These are phyloP conservation scores for Gliomastix tumulicola DNA, from an alignment of 2,329 filamentous ascomycete genomes.

Conservation along the genomic window DNA sequence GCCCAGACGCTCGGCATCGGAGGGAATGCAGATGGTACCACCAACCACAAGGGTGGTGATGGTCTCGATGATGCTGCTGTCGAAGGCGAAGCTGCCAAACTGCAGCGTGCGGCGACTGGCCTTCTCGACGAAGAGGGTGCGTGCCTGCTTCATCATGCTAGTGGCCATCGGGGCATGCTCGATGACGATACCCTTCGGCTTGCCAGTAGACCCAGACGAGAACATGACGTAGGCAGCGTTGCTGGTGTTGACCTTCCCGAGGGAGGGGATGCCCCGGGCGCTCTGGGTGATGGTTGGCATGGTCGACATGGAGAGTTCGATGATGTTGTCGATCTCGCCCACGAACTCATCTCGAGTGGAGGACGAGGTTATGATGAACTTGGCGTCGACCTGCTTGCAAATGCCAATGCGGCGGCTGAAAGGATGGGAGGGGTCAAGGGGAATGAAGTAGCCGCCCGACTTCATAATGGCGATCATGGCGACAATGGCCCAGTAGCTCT, in stretches of 20 bases:
- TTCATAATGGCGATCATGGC: slow-evolving; percentile 18
- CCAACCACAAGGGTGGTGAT: slow-evolving; percentile 4
- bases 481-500: slow-evolving; percentile 14
- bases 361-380: background rate
- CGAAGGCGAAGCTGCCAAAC: slow-evolving; percentile 7
- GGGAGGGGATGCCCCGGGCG: too few species aligned
- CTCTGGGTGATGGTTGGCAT: too few species aligned
- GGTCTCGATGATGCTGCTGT: slow-evolving; percentile 5
- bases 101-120: slow-evolving; percentile 6
- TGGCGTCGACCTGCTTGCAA: background rate
- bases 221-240: slow-evolving; percentile 1
- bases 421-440: slow-evolving; percentile 16
- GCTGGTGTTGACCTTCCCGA: too few species aligned
- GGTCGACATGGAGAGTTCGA: background rate
- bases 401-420: background rate
- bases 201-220: slow-evolving; percentile 3
- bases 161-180: background rate
- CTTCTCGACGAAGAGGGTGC: slow-evolving; percentile 26
- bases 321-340: background rate
- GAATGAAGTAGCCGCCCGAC: slow-evolving; percentile 18
- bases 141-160: background rate
- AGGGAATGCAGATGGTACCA: slow-evolving; percentile 6
- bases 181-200: slow-evolving; percentile 3
- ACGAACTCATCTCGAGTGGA: background rate
- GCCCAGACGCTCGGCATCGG: slow-evolving; percentile 4